phyloP scores from a whole-genome alignment of 352 stramenopile genomes.

The Saprolegnia parasitica region DNA sequence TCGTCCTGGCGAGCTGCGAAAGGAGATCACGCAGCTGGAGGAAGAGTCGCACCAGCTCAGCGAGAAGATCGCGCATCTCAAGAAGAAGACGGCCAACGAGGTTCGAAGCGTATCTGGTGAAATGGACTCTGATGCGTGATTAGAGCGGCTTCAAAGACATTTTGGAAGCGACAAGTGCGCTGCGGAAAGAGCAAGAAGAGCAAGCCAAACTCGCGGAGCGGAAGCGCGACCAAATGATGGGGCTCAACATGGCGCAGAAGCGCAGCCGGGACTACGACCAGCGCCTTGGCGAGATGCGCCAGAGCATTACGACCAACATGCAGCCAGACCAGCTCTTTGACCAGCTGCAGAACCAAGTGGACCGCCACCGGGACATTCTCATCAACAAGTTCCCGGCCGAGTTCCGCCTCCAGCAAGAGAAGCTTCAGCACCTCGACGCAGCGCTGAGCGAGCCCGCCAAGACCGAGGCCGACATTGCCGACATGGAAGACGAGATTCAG shows the following conservation, averaged over 20 bases:
- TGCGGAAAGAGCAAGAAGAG: constrained; percentile 93
- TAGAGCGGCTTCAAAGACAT: constrained; percentile 82
- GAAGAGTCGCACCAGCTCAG: constrained; percentile 86
- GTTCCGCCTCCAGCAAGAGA: constrained; percentile 71
- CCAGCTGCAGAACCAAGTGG: constrained; percentile 72
- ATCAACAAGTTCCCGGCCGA: constrained; percentile 66
- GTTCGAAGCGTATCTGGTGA: neutral
- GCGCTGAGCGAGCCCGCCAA: constrained; percentile 70
- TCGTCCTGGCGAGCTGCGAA: constrained; percentile 74
- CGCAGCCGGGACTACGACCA: constrained; percentile 64
- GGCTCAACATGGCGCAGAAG: constrained; percentile 79
- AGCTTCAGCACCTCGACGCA: constrained; percentile 65
- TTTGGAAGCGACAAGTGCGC: constrained; percentile 80
- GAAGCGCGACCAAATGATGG: constrained; percentile 84
- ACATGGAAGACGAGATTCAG: constrained; percentile 80
- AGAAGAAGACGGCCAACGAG: constrained; percentile 81
- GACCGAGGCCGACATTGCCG: constrained; percentile 79
- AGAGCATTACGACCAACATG: constrained; percentile 68
- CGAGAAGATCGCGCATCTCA: constrained; percentile 87
- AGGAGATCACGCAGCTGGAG: constrained; percentile 90
- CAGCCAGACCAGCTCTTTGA: constrained; percentile 85
- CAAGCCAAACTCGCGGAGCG: constrained; percentile 87
- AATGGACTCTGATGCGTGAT: constrained; percentile 10
- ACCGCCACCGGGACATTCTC: constrained; percentile 65
- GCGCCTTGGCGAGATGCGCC: constrained; percentile 63